Evolutionary conservation across 192 early-diverging fungal species (phyloP), one percentile per base, ranked within the genome.

Genomic region (Coemansia sp.): DNA sequence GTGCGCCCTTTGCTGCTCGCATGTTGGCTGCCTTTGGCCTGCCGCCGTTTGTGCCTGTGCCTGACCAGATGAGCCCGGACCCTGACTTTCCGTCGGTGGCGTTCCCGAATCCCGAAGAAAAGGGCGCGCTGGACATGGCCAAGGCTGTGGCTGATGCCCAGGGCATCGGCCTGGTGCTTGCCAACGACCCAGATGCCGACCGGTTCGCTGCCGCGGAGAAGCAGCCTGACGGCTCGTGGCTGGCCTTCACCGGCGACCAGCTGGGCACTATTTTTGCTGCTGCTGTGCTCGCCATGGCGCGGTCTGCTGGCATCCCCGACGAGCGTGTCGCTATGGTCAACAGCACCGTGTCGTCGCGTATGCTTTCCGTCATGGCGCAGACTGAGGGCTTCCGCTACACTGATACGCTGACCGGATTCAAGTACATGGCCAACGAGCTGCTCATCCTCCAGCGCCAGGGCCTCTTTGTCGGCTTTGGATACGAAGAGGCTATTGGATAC

Each of bases 121-220:
- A 90, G 73, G 96, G 96, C 66, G 91, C 92, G 5, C 86, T 93
- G 85, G 87, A 87, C 13, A 68, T 93, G 73, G 93, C 94, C 31
- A 91, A 92, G 64, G 76, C 85, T 18, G 76, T 88, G 49, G 94
- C 94, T 2, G 87, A 91, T 46, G 67, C 70, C 24, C 68, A 75
- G 46, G 85, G 85, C 36, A 73, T 85, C 20, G 68, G 64, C 12
- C 73, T 97, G 18, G 92, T 98, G 9, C 78, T 98, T 41, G 95
- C 95, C 16, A 98, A 98, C 77, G 96, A 98, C 74, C 96, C 96
- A 1, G 96, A 98, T 77, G 93, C 94, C 18, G 96, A 98, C 79
- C 88, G 96, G 38, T 89, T 98, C 65, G 93, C 95, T 1, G 89
- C 92, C n/a, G 94, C 95, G 12, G 94, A 95, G 85, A 88, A 88